Percentiles rank a stretch among this genome's conserved stretches.
phyloP scores from a whole-genome alignment of 257 asterid species.

The Pogostemon cablin region DNA sequence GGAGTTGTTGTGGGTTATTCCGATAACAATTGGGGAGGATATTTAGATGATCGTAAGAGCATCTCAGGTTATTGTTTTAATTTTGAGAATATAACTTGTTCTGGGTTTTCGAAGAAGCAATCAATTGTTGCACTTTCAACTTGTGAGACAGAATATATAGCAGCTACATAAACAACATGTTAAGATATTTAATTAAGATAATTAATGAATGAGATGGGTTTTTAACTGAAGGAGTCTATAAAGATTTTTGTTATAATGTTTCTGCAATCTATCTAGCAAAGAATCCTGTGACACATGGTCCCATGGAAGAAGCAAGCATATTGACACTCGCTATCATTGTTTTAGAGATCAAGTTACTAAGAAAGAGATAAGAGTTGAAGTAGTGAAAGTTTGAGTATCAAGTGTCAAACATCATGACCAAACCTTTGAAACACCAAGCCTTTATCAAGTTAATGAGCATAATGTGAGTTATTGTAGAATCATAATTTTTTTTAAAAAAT shows the following conservation, averaged over 20 bases:
- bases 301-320: slow-evolving; percentile 37
- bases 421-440: neutral
- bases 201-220: too few relatives aligned
- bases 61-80: too few relatives aligned
- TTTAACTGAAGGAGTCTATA: neutral
- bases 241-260: slow-evolving; percentile 27
- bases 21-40: too few relatives aligned
- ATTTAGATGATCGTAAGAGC: too few relatives aligned
- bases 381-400: slow-evolving; percentile 26
- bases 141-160: slow-evolving; percentile 32
- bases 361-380: slow-evolving; percentile 13
- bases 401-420: slow-evolving; percentile 19
- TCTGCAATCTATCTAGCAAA: slow-evolving; percentile 31
- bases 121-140: too few relatives aligned
- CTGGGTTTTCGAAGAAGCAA: too few relatives aligned
- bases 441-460: too few relatives aligned
- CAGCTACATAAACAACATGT: slow-evolving; percentile 26
- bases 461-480: too few relatives aligned
- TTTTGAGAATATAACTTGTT: too few relatives aligned
- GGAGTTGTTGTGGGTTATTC: too few relatives aligned
- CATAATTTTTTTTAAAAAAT: too few relatives aligned
- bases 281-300: slow-evolving; percentile 27
- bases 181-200: slow-evolving; percentile 28
- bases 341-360: slow-evolving; percentile 29
- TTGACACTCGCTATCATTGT: slow-evolving; percentile 28